These are phyloP conservation scores for Lachancea nothofagi DNA, from an alignment of 805 yeast genomes.

Conservation along the genomic window DNA sequence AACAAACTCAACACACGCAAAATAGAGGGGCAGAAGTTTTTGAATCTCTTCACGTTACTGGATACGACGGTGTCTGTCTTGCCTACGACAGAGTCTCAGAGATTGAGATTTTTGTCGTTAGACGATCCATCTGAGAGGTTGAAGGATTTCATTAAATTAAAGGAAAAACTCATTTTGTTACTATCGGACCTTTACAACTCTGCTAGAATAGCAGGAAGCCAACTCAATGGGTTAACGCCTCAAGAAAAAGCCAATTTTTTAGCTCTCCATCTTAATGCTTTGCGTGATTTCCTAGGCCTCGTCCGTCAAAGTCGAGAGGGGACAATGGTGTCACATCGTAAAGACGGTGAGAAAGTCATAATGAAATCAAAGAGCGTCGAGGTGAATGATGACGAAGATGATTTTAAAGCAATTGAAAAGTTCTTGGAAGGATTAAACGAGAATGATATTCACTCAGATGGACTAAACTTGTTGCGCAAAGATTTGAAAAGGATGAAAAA, in stretches of 20 bases:
- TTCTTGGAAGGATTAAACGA: constrained; percentile 27
- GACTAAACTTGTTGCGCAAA: constrained; percentile 36
- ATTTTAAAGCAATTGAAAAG: constrained; percentile 30
- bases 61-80: constrained; percentile 48
- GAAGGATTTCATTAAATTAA: constrained; percentile 29
- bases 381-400: constrained; percentile 33
- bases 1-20: not conserved
- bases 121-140: constrained; percentile 32
- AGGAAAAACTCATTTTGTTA: constrained; percentile 35
- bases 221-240: constrained; percentile 45
- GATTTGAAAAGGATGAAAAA: constrained; percentile 53
- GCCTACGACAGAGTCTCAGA: constrained; percentile 44
- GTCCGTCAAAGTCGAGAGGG: constrained; percentile 28
- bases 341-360: not conserved
- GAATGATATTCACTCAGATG: constrained; percentile 36
- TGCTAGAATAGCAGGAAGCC: constrained; percentile 39
- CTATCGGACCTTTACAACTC: constrained; percentile 36
- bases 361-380: constrained; percentile 12
- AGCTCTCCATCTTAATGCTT: constrained; percentile 49
- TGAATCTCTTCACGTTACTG: constrained; percentile 22
- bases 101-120: constrained; percentile 35
- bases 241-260: constrained; percentile 50
- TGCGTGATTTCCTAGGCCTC: constrained; percentile 45
- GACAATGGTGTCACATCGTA: too few species aligned
- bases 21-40: constrained; percentile 30